A percentile compares a stretch with the other conserved stretches of the same genome.
Conservation (phyloP, 2,329 filamentous ascomycete genomes). For the Sclerotiophoma versabilis region DNA sequence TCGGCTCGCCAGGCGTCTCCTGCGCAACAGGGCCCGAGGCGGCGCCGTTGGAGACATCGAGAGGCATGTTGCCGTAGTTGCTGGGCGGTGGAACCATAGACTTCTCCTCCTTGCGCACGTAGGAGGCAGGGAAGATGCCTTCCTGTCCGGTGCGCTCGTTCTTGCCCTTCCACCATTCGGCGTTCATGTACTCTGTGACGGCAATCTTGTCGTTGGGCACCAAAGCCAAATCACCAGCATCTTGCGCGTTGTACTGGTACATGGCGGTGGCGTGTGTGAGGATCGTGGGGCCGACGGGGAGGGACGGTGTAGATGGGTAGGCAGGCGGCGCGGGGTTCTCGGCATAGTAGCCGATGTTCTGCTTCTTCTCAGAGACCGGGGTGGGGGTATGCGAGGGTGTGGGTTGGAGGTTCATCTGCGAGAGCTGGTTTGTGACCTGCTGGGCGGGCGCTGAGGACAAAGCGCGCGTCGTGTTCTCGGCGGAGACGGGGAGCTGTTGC, state of each 20-base stretch:
- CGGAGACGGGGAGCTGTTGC: slow-evolving; percentile 75
- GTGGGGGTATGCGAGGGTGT: slow-evolving; percentile 22
- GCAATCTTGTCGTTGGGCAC: slow-evolving; percentile 80
- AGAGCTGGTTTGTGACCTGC: slow-evolving; percentile 40
- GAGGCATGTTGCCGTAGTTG: slow-evolving; percentile 75
- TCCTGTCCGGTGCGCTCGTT: slow-evolving; percentile 83
- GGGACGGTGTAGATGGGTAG: slow-evolving; percentile 56
- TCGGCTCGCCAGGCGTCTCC: slow-evolving; percentile 54
- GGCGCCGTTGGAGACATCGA: slow-evolving; percentile 72
- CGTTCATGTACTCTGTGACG: slow-evolving; percentile 92
- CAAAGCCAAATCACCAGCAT: slow-evolving; percentile 82
- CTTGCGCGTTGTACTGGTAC: slow-evolving; percentile 81
- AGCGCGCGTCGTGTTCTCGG: slow-evolving; percentile 64
- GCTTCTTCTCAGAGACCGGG: slow-evolving; percentile 44
- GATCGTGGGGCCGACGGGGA: slow-evolving; percentile 60
- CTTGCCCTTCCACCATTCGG: slow-evolving; percentile 94
- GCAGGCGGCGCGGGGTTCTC: slow-evolving; percentile 51
- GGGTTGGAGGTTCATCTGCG: slow-evolving; percentile 43
- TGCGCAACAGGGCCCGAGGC: slow-evolving; percentile 14
- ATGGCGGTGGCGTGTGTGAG: slow-evolving; percentile 79
- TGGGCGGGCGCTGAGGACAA: slow-evolving; percentile 41
- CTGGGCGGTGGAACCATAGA: slow-evolving; percentile 57
- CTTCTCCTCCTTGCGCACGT: slow-evolving; percentile 77
- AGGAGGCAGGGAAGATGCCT: slow-evolving; percentile 94
- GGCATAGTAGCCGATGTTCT: slow-evolving; percentile 53